These are phyloP conservation scores for Termitomyces titanicus DNA, from an alignment of 768 basidiomycete species.

Conservation along the genomic window DNA sequence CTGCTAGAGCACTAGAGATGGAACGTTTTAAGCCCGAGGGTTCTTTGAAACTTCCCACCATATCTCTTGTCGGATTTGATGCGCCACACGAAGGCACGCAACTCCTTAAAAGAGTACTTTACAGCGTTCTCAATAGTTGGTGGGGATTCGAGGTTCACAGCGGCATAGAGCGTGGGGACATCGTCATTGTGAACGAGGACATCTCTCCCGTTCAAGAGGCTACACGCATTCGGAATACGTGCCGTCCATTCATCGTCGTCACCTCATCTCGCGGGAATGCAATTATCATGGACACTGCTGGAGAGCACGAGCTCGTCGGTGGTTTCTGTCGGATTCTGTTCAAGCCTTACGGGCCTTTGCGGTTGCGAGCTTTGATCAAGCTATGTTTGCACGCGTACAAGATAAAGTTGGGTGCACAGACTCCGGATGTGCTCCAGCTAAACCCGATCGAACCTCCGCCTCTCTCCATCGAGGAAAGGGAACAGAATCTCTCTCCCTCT, in stretches of 20 bases:
- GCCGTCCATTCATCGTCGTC: constrained; percentile 44
- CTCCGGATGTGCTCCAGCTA: not conserved
- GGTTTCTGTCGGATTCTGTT: constrained; percentile 87
- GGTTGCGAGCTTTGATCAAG: constrained; percentile 63
- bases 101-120: constrained; percentile 59
- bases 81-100: constrained; percentile 58
- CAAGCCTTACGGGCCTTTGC: constrained; percentile 85
- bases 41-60: constrained; percentile 37
- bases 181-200: constrained; percentile 83
- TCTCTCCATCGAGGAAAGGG: constrained; percentile 1
- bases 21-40: constrained; percentile 44
- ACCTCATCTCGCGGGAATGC: constrained; percentile 55
- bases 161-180: constrained; percentile 51
- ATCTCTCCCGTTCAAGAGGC: constrained; percentile 52
- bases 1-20: constrained; percentile 33
- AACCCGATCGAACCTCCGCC: not conserved
- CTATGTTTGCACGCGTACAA: constrained; percentile 55
- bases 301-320: constrained; percentile 73
- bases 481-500: not conserved
- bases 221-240: constrained; percentile 51
- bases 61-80: constrained; percentile 76
- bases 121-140: constrained; percentile 66
- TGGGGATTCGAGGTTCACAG: constrained; percentile 64
- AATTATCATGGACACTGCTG: constrained; percentile 55
- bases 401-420: constrained; percentile 33